Conservation (phyloP, 768 basidiomycete genomes). For the Agrocybe pediades region DNA sequence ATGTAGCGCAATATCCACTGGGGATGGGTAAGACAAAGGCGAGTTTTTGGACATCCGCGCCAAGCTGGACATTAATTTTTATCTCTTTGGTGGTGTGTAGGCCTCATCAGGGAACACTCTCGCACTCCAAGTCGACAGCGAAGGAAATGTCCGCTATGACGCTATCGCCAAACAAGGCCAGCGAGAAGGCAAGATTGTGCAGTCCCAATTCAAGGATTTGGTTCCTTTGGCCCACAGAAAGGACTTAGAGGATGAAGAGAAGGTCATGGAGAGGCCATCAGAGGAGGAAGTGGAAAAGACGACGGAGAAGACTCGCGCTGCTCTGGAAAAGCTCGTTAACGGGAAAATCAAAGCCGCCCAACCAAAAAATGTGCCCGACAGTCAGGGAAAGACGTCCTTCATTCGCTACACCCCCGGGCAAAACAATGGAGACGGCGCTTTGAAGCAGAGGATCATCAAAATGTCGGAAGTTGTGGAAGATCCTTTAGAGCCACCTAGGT, state of each 20-base stretch:
- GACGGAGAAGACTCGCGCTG: slow-evolving; percentile 86
- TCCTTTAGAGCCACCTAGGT: slow-evolving; percentile 93
- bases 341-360: slow-evolving; percentile 99
- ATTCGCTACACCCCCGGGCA: slow-evolving; percentile 98
- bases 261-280: slow-evolving; percentile 87
- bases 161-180: slow-evolving; percentile 97
- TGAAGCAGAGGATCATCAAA: slow-evolving; percentile 97
- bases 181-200: slow-evolving; percentile 80
- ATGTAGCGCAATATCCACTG: slow-evolving; percentile 95
- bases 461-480: slow-evolving; percentile 99
- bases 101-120: slow-evolving; percentile 92
- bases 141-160: slow-evolving; percentile 96
- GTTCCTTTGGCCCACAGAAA: slow-evolving; percentile 89
- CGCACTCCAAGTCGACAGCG: slow-evolving; percentile 93
- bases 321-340: slow-evolving; percentile 90
- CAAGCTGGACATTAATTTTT: neutral
- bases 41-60: slow-evolving; percentile 19
- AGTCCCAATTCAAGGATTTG: slow-evolving; percentile 97
- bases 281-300: slow-evolving; percentile 93
- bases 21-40: slow-evolving; percentile 97
- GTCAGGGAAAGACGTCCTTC: slow-evolving; percentile 81
- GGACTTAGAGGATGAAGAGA: slow-evolving; percentile 76
- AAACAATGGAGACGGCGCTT: slow-evolving; percentile 63
- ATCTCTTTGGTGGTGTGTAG: slow-evolving; percentile 38
- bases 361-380: slow-evolving; percentile 90